These are phyloP conservation scores for Trichoderma simmonsii DNA, from an alignment of 2,329 filamentous ascomycete species.

Conservation along the genomic window DNA sequence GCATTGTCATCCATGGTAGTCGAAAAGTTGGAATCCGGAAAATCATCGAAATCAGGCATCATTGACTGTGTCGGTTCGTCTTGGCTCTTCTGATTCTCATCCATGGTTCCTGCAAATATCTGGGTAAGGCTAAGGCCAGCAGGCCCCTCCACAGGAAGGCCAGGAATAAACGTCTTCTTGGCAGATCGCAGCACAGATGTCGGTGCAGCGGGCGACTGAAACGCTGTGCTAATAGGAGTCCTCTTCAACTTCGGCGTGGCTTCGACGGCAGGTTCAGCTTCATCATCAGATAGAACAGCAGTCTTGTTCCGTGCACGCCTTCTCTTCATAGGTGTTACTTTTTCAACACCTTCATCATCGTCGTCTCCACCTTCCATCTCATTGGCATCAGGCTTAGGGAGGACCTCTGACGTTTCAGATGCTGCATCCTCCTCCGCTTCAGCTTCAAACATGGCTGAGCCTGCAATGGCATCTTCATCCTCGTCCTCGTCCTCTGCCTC, in stretches of 20 bases:
- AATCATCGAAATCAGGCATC: conserved; percentile 56
- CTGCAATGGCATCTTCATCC: conserved; percentile 28
- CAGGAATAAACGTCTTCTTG: conserved; percentile 67
- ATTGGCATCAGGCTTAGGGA: conserved; percentile 29
- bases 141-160: conserved; percentile 57
- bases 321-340: conserved; percentile 40
- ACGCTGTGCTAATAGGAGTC: conserved; percentile 40
- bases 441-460: conserved; percentile 33
- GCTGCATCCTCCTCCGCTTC: conserved; percentile 43
- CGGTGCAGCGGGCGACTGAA: conserved; percentile 52
- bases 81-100: conserved; percentile 50
- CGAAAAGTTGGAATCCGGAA: conserved; percentile 60
- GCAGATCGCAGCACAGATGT: conserved; percentile 66
- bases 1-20: conserved; percentile 53
- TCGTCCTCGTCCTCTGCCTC: conserved; percentile 33
- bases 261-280: conserved; percentile 34
- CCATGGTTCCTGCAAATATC: conserved; percentile 88
- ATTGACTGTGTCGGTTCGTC: conserved; percentile 42
- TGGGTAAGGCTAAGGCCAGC: conserved; percentile 77
- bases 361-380: conserved; percentile 26
- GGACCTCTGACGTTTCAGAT: conserved; percentile 29
- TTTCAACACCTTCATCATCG: conserved; percentile 36
- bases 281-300: conserved; percentile 61
- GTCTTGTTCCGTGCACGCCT: conserved; percentile 50
- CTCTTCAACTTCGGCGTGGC: conserved; percentile 51